Conservation (phyloP, 192 early-diverging fungal genomes). For the Coemansia brasiliensis region DNA sequence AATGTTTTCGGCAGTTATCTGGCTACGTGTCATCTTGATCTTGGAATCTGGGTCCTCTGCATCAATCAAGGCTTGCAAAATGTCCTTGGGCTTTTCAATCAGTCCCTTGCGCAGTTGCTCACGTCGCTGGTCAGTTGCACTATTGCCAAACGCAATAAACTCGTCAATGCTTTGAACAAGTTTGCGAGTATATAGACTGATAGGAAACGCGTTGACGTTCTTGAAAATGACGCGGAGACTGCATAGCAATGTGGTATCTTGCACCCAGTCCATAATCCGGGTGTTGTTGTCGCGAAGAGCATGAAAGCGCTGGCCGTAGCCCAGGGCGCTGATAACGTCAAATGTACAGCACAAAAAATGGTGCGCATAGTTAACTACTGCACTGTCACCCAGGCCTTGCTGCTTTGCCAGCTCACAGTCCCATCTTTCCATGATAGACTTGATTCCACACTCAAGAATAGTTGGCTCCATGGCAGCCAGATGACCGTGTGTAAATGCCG, state of each 20-base stretch:
- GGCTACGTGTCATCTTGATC: conserved; percentile 25
- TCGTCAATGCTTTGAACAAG: conserved; percentile 20
- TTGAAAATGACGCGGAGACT: conserved; percentile 4
- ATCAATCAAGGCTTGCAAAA: conserved; percentile 46
- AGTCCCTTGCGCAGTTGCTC: conserved; percentile 6
- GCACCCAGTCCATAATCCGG: conserved; percentile 25
- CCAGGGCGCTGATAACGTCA: conserved; percentile 35
- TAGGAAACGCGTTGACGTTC: conserved; percentile 11
- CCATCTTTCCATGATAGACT: conserved; percentile 28
- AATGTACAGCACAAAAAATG: conserved; percentile 30
- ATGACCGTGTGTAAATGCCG: conserved; percentile 29
- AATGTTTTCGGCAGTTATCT: conserved; percentile 35
- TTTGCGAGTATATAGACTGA: conserved; percentile 1
- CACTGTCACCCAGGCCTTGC: not conserved
- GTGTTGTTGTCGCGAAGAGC: conserved; percentile 22
- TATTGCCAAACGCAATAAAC: conserved; percentile 20
- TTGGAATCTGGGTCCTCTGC: conserved; percentile 39
- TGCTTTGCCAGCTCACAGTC: conserved; percentile 5
- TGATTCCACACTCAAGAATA: conserved; percentile 30
- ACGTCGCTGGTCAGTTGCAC: conserved; percentile 6
- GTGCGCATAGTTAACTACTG: conserved; percentile 18
- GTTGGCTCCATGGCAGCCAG: conserved; percentile 30
- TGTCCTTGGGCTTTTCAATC: conserved; percentile 37
- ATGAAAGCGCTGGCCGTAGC: conserved; percentile 38
- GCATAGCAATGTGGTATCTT: conserved; percentile 12